Percentiles rank a stretch among this genome's conserved stretches.
Conservation (phyloP, 2,329 filamentous ascomycete species). For the Clonostachys rhizophaga region DNA sequence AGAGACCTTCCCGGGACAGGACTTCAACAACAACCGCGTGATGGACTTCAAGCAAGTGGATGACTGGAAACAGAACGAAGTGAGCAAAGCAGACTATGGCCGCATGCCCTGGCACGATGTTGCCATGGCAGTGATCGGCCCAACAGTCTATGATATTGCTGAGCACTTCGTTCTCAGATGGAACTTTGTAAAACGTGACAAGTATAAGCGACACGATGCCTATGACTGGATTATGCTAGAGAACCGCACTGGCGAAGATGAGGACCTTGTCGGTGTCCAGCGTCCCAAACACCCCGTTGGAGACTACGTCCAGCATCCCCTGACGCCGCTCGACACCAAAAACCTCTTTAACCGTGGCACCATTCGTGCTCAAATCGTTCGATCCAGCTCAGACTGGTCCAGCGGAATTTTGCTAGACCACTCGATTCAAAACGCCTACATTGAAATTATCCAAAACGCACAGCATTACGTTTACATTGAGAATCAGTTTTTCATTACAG, state of each 20-base stretch:
- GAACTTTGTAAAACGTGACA: constrained; percentile 97
- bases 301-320: constrained; percentile 78
- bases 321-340: constrained; percentile 65
- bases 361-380: constrained; percentile 78
- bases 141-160: constrained; percentile 87
- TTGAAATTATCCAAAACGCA: constrained; percentile 78
- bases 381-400: constrained; percentile 90
- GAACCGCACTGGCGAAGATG: constrained; percentile 70
- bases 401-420: constrained; percentile 82
- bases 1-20: constrained; percentile 91
- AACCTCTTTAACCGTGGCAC: constrained; percentile 62
- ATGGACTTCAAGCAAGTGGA: constrained; percentile 91
- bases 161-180: constrained; percentile 93
- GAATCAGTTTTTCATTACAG: constrained; percentile 97
- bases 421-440: constrained; percentile 84
- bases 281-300: constrained; percentile 85
- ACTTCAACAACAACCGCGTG: constrained; percentile 96
- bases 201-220: constrained; percentile 83
- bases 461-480: constrained; percentile 96
- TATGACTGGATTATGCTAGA: constrained; percentile 84
- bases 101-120: constrained; percentile 99
- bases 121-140: constrained; percentile 84
- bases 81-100: constrained; percentile 86
- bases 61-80: constrained; percentile 90
- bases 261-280: constrained; percentile 85